Evolutionary conservation across 192 early-diverging fungal species (phyloP).

Genomic region (Coemansia asiatica): DNA sequence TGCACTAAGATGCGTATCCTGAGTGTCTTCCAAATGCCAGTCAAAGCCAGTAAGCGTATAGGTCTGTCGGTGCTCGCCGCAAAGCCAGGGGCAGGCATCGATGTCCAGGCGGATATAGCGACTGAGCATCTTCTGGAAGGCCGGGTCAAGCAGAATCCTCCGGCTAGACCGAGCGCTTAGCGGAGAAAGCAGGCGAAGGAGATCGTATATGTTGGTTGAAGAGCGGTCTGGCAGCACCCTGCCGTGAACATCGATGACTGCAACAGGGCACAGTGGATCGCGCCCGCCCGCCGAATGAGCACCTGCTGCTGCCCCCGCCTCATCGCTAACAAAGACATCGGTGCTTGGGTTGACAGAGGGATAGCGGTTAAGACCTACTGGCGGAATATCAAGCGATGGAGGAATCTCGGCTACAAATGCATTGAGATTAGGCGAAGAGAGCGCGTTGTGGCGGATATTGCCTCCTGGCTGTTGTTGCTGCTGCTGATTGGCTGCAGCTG

Average conservation of each 20-base stretch:
- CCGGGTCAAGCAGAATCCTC: constrained; percentile 40
- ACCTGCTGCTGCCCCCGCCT: background rate
- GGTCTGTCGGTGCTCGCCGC: constrained; percentile 21
- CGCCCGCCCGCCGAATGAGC: background rate
- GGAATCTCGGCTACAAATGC: constrained; percentile 25
- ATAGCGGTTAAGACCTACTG: constrained; percentile 15
- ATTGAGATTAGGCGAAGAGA: constrained; percentile 12
- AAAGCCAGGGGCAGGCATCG: constrained; percentile 42
- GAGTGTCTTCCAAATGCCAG: constrained; percentile 26
- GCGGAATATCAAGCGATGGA: constrained; percentile 15
- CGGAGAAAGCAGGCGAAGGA: constrained; percentile 40
- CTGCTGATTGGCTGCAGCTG: background rate
- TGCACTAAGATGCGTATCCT: background rate
- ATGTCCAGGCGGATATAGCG: constrained; percentile 38
- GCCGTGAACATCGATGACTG: constrained; percentile 36
- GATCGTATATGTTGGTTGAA: constrained; percentile 36
- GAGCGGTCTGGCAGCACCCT: constrained; percentile 26
- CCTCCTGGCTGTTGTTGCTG: constrained; percentile 1
- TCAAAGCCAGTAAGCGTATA: constrained; percentile 15
- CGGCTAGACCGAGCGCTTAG: constrained; percentile 18
- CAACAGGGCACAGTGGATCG: constrained; percentile 21
- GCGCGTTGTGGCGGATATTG: background rate
- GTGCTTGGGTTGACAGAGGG: constrained; percentile 22
- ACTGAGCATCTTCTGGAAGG: constrained; percentile 50
- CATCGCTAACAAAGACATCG: background rate